phyloP scores from a whole-genome alignment of 148 eudicot genomes.

The Chenopodium quinoa region DNA sequence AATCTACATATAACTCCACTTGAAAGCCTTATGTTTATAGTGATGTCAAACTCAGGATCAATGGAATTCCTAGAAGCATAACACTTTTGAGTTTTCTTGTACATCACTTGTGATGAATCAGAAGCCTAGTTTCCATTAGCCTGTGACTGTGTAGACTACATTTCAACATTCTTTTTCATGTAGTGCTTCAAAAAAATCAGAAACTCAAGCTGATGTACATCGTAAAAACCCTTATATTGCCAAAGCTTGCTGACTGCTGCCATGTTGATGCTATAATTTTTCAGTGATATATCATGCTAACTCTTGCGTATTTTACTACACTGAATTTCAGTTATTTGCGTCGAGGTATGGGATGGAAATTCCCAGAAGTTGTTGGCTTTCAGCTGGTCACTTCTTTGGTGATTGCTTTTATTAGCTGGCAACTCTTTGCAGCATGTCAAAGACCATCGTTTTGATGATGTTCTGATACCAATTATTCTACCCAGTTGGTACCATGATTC shows the following conservation, averaged over 20 bases:
- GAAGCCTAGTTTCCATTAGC: neutral
- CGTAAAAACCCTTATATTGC: neutral
- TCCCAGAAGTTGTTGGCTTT: conserved; percentile 88
- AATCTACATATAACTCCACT: too few relatives aligned
- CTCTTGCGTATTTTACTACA: conserved; percentile 13
- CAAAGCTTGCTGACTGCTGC: neutral
- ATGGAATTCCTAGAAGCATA: neutral
- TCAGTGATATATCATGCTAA: neutral
- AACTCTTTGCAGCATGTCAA: conserved; percentile 86
- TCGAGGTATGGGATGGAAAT: conserved; percentile 88
- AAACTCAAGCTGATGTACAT: too few relatives aligned
- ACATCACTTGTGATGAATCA: neutral
- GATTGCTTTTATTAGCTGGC: conserved; percentile 96
- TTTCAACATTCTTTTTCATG: neutral
- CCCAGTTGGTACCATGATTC: neutral
- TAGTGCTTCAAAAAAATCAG: too few relatives aligned
- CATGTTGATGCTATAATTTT: neutral
- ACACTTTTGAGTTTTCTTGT: neutral
- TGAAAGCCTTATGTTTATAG: too few relatives aligned
- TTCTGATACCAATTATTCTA: conserved; percentile 6
- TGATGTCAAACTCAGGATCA: neutral
- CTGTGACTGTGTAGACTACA: neutral
- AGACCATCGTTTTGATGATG: conserved; percentile 48
- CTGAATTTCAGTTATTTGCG: conserved; percentile 65
- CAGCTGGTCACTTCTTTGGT: conserved; percentile 70